Base-by-base conservation (phyloP, 768 basidiomycete genomes). In the Sarcodon aspratus region DNA sequence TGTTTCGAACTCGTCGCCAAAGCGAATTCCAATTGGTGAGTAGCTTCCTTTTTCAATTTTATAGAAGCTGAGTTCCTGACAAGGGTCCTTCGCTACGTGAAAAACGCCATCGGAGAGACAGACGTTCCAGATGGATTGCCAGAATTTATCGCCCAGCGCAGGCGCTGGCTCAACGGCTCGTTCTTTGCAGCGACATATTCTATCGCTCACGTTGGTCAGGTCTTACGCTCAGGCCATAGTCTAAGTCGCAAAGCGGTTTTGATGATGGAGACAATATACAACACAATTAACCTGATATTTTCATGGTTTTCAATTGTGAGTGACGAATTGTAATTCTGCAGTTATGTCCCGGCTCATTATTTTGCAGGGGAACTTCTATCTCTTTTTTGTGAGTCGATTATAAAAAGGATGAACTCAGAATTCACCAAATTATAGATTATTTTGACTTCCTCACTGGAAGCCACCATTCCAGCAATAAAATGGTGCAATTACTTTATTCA, bases 11-110 rank as follows among this genome's bases (percentile, higher is more conserved):
- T 88, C 18, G 76, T 88, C 15, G 84, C 85, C 3, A 86, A 85
- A 60, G 69, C 76, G 7, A 84, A 88, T 59, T 80, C 74, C n/a
- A 76, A 76, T 64, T 89, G 92, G 86, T 85, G 50, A 48, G 70
- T 57, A 59, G 64, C 27, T 31, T n/a, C 62, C 32, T 11, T 15
- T 18, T 33, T 2, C 15, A 33, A 36, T 32, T 15, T 6, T 18
- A 11, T 32, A 3, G 7, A 42, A 42, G 7, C 27, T 38, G 37
- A 38, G 17, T 17, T 9, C 38, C 38, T 38, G 55, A 37, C 53
- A 15, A 96, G 95, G 95, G 74, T 90, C n/a, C 75, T 99, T 46
- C 90, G 87, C 72, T 99, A 96, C 59, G 93, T 98, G 58, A 90
- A 90, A 62, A 86, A 88, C 27, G 93, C 94, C 3, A 79, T 89